Conservation (phyloP, 2,329 filamentous ascomycete species). For the Botrytis deweyae region DNA sequence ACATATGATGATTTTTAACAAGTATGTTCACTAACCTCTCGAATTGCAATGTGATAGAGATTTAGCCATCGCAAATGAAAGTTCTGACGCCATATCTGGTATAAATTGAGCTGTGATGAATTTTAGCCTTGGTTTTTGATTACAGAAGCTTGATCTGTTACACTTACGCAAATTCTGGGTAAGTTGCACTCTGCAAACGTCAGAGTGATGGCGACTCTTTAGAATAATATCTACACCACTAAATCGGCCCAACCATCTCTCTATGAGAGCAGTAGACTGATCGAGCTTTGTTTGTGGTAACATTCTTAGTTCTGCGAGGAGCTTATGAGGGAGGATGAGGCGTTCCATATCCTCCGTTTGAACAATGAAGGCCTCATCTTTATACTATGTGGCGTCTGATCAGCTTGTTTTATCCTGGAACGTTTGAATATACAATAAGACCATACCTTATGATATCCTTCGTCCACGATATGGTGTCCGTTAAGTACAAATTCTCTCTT, state of each 20-base stretch:
- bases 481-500: constrained; percentile 1
- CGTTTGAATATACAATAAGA: neutral
- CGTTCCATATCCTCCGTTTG: constrained; percentile 11
- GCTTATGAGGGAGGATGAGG: neutral
- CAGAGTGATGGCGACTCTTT: constrained; percentile 7
- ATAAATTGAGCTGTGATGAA: neutral
- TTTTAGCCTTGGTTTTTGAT: neutral
- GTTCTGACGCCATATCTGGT: constrained; percentile 11
- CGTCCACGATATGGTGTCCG: constrained; percentile 2
- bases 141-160: too few relatives aligned
- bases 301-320: constrained; percentile 9
- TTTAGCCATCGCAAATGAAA: neutral
- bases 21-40: neutral
- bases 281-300: constrained; percentile 6
- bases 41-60: neutral
- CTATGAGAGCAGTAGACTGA: constrained; percentile 13
- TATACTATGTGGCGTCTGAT: constrained; percentile 1
- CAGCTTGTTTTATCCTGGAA: neutral
- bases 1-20: neutral
- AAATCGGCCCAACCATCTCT: constrained; percentile 1
- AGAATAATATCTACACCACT: constrained; percentile 14
- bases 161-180: constrained; percentile 13
- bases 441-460: neutral
- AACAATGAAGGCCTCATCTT: neutral
- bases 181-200: constrained; percentile 15